Evolutionary conservation across 768 basidiomycete genomes (phyloP).

Genomic region (Postia placenta): DNA sequence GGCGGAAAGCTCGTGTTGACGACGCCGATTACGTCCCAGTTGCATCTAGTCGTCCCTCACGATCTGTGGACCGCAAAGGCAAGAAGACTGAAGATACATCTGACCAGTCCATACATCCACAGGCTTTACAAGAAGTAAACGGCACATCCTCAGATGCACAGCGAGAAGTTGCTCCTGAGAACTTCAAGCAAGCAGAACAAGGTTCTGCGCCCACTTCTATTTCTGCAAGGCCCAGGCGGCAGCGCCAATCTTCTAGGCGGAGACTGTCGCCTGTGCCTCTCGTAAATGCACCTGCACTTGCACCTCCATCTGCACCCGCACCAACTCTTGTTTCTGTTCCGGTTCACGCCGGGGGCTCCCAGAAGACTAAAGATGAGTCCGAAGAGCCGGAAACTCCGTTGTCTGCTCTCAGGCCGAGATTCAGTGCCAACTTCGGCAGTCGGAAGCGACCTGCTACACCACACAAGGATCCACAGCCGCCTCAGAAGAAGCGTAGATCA

Average conservation of each 20-base stretch:
- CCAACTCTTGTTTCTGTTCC: too few relatives aligned
- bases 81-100: background rate
- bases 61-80: background rate
- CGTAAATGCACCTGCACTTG: background rate
- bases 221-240: conserved; percentile 3
- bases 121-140: background rate
- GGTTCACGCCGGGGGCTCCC: background rate
- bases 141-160: background rate
- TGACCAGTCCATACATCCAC: background rate
- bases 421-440: background rate
- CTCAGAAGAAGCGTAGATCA: background rate
- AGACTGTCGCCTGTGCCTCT: background rate
- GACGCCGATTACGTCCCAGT: background rate
- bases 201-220: background rate
- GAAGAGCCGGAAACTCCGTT: conserved; percentile 2
- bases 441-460: background rate
- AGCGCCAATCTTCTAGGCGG: conserved; percentile 3
- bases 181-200: background rate
- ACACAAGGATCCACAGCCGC: background rate
- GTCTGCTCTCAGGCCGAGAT: background rate
- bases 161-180: background rate
- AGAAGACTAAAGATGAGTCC: background rate
- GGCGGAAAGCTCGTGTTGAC: background rate
- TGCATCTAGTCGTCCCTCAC: background rate
- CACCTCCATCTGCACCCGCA: too few relatives aligned